Conservation (phyloP, 2,329 filamentous ascomycete genomes). For the Aspergillus spinulosporus region DNA sequence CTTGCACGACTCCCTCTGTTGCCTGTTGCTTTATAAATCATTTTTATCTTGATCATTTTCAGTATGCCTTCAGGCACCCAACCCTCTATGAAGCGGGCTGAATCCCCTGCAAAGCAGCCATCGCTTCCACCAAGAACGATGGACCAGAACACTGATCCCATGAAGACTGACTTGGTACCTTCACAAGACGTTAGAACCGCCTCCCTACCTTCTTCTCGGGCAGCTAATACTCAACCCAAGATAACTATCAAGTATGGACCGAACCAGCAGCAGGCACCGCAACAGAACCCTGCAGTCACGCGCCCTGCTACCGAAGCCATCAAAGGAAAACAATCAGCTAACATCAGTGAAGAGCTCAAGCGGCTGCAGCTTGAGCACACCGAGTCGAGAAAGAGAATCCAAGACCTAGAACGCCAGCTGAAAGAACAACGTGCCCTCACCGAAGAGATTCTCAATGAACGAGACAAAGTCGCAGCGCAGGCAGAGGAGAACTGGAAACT, state of each 20-base stretch:
- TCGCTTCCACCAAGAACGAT: not conserved
- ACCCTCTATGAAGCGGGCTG: not conserved
- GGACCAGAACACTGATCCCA: not conserved
- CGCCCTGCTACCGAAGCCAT: not conserved
- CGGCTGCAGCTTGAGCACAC: not conserved
- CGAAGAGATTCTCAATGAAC: not conserved
- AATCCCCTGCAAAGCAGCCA: not conserved
- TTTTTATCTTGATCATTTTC: not conserved
- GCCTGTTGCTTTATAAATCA: not conserved
- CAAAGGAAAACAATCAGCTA: not conserved
- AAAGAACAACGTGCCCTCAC: not conserved
- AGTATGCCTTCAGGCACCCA: not conserved
- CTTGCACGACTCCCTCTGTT: too few relatives aligned
- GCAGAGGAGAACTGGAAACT: not conserved
- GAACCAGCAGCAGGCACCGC: not conserved
- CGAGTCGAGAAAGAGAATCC: not conserved
- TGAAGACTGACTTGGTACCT: not conserved
- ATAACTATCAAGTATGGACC: not conserved
- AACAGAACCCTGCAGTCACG: not conserved
- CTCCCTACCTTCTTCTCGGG: not conserved
- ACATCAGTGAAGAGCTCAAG: not conserved
- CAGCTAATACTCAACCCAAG: not conserved
- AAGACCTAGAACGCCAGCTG: not conserved
- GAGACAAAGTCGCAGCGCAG: not conserved
- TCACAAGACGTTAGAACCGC: not conserved